Conservation (phyloP, 306 rosid species). For the Crataegus laevigata region DNA sequence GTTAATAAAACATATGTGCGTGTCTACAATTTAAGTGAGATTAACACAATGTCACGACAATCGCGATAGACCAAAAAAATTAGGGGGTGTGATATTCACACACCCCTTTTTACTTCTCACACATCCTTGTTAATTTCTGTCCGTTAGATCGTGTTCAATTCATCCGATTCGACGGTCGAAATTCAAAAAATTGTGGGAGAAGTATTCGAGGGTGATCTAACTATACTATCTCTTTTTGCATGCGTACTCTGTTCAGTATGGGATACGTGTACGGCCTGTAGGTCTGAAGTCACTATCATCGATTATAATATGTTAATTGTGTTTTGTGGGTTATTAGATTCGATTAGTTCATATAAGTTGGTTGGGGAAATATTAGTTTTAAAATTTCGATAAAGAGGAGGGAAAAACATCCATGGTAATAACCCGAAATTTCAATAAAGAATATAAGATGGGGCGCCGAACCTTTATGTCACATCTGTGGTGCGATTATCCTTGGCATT, state of each 20-base stretch:
- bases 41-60: too few relatives aligned
- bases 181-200: too few relatives aligned
- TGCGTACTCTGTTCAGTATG: background rate
- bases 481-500: constrained; percentile 20
- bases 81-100: too few relatives aligned
- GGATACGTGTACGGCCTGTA: background rate
- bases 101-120: too few relatives aligned
- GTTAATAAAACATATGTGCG: background rate
- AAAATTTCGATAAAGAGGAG: constrained; percentile 18
- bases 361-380: constrained; percentile 13
- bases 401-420: constrained; percentile 23
- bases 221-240: background rate
- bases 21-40: background rate
- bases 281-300: background rate
- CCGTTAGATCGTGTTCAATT: too few relatives aligned
- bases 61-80: too few relatives aligned
- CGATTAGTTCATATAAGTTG: background rate
- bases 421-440: constrained; percentile 23
- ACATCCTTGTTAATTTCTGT: too few relatives aligned
- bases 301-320: background rate
- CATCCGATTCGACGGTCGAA: too few relatives aligned
- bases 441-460: constrained; percentile 44
- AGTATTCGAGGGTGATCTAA: too few relatives aligned
- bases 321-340: background rate
- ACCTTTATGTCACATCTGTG: constrained; percentile 49